Percentiles rank a stretch among this genome's conserved stretches.
phyloP scores from a whole-genome alignment of 2,329 filamentous ascomycete species.

The Fusarium mexicanum region DNA sequence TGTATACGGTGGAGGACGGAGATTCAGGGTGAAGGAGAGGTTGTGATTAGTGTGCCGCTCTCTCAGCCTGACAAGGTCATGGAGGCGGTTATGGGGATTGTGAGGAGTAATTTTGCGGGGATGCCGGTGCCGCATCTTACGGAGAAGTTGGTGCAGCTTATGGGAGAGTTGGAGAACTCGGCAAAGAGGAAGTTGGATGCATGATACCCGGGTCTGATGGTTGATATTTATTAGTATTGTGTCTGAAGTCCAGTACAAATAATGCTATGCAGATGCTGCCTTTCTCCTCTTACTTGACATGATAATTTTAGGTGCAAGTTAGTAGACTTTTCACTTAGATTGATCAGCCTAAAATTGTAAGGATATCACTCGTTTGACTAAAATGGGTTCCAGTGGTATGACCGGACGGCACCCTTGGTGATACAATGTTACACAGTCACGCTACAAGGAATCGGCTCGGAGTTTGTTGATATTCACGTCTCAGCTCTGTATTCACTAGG shows the following conservation, averaged over 20 bases:
- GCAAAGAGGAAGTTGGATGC: slow-evolving; percentile 23
- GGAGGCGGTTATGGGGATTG: slow-evolving; percentile 16
- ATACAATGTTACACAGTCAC: not conserved
- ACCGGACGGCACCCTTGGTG: accelerated
- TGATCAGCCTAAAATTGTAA: not conserved
- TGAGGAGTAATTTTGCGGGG: slow-evolving; percentile 13
- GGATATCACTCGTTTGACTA: not conserved
- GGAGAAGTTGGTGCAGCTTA: slow-evolving; percentile 30
- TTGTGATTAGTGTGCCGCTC: slow-evolving; percentile 13
- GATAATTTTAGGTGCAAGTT: too few species aligned
- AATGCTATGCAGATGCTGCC: not conserved
- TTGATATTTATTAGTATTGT: not conserved
- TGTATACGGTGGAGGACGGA: slow-evolving; percentile 25
- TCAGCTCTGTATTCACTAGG: not conserved
- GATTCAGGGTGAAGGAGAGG: not conserved
- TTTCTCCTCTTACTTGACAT: not conserved
- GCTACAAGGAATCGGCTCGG: accelerated
- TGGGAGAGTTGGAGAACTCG: slow-evolving; percentile 29
- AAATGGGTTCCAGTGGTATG: accelerated
- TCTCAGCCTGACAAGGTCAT: slow-evolving; percentile 28
- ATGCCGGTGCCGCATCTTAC: slow-evolving; percentile 18
- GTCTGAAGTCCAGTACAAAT: not conserved
- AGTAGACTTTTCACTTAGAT: not conserved
- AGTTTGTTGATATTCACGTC: not conserved
- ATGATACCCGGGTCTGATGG: not conserved